Evolutionary conservation across 106 monocot species (phyloP).

Genomic region (Triglochin maritima): DNA sequence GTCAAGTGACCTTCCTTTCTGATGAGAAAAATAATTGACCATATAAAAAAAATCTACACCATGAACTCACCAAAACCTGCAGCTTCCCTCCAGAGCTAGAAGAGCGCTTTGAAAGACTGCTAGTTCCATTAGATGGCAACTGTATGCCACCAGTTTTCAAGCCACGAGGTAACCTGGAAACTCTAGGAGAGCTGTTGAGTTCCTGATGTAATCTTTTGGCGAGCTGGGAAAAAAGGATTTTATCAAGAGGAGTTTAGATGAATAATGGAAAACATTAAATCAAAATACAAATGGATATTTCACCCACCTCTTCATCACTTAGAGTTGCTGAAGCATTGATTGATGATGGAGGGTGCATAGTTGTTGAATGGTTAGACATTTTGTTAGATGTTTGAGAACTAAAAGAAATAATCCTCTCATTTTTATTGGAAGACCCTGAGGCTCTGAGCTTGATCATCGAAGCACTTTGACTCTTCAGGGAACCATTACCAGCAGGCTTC

Average conservation of each 20-base stretch:
- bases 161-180: constrained; percentile 78
- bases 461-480: constrained; percentile 20
- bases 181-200: constrained; percentile 97
- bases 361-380: constrained; percentile 22
- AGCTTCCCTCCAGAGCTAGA: constrained; percentile 56
- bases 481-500: constrained; percentile 5
- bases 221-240: constrained; percentile 45
- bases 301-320: constrained; percentile 87
- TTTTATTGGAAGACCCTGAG: constrained; percentile 35
- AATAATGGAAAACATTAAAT: background rate
- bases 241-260: constrained; percentile 2
- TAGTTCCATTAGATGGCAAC: constrained; percentile 31
- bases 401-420: constrained; percentile 40
- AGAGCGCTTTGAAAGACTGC: constrained; percentile 71
- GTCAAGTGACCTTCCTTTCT: background rate
- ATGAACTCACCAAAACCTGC: constrained; percentile 35
- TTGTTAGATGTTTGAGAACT: constrained; percentile 29
- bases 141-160: constrained; percentile 44
- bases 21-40: background rate
- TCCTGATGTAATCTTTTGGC: constrained; percentile 91
- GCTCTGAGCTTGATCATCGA: constrained; percentile 28
- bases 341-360: constrained; percentile 16
- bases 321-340: constrained; percentile 33
- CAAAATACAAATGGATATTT: background rate
- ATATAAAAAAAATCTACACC: background rate